phyloP scores from a whole-genome alignment of 495 filamentous ascomycete species.

The Trypethelium eluteriae region DNA sequence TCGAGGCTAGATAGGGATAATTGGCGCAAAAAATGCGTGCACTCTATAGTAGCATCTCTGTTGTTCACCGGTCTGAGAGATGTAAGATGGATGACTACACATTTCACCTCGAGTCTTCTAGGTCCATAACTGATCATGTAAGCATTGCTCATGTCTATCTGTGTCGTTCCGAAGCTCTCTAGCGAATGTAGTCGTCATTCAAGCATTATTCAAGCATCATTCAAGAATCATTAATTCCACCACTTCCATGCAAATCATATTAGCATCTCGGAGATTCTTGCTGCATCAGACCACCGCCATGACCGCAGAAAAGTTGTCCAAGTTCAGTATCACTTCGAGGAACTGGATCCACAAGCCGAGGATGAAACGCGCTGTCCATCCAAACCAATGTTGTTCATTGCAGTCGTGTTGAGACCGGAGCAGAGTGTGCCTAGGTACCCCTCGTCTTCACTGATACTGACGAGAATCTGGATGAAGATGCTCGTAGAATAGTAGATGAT shows the following conservation, averaged over 20 bases:
- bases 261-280: no score
- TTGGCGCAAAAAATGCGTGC: no score
- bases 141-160: neutral
- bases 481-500: neutral
- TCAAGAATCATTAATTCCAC: no score
- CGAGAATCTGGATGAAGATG: neutral
- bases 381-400: neutral
- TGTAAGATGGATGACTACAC: no score
- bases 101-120: no score
- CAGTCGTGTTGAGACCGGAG: neutral
- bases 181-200: neutral
- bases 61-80: no score
- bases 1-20: no score
- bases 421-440: neutral
- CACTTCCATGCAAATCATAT: no score
- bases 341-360: neutral
- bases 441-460: neutral
- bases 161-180: neutral
- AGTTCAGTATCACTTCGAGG: neutral
- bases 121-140: neutral
- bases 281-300: no score
- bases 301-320: neutral
- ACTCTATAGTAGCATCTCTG: no score
- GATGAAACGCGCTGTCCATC: neutral
- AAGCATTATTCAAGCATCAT: no score